Conservation (phyloP, 2,329 filamentous ascomycete genomes). For the Penicillium verrucosum region DNA sequence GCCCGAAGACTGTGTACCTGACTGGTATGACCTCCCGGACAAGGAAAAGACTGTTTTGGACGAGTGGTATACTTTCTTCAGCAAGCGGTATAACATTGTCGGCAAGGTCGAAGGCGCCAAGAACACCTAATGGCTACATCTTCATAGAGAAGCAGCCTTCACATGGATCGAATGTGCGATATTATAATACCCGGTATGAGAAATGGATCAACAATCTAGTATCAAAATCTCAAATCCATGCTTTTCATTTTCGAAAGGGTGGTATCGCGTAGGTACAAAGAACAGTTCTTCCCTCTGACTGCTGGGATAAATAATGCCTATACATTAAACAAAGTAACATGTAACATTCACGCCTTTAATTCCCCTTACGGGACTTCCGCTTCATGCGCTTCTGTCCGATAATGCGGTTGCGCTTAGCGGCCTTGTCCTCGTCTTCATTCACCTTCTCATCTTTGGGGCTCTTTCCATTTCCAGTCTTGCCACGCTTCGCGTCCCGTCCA, state of each 20-base stretch:
- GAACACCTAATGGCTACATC: conserved; percentile 29
- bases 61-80: conserved; percentile 96
- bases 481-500: conserved; percentile 30
- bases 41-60: conserved; percentile 81
- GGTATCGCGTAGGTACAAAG: conserved; percentile 21
- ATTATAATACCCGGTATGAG: conserved; percentile 9
- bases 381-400: conserved; percentile 81
- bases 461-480: conserved; percentile 1
- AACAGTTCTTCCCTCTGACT: conserved; percentile 5
- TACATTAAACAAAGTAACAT: conserved; percentile 14
- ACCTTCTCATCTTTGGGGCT: conserved; percentile 22
- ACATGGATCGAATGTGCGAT: neutral
- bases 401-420: conserved; percentile 67
- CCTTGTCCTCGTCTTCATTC: conserved; percentile 50
- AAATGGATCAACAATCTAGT: neutral
- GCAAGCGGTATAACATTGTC: conserved; percentile 86
- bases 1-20: conserved; percentile 72
- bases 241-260: conserved; percentile 21
- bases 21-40: conserved; percentile 79
- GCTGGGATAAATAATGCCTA: conserved; percentile 8
- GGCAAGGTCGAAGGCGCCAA: conserved; percentile 44
- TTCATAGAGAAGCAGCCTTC: neutral
- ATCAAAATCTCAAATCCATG: conserved; percentile 13
- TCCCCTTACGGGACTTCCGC: conserved; percentile 60
- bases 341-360: conserved; percentile 17